Evolutionary conservation across 2,329 filamentous ascomycete species (phyloP), one percentile per base, ranked within the genome.

Genomic region (Fusarium veterinarium): DNA sequence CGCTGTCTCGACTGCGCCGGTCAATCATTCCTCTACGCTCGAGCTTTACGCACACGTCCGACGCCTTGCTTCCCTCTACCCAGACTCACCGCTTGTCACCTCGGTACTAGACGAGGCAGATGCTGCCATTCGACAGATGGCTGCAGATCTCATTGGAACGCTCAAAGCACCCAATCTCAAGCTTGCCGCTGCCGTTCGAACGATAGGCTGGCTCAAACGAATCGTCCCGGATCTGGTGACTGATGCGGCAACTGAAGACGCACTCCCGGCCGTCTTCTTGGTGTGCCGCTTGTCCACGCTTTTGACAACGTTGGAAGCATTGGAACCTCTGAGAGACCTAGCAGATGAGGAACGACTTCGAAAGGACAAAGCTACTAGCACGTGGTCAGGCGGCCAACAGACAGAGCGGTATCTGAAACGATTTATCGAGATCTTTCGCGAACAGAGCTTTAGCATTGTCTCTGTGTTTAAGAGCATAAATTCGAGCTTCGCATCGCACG

Each of bases 391-490:
- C 2, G 95, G 95, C 0, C 95, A 97, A 78, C 96, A 98, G 80
- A 98, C 95, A 2, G 96, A 98, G 81, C 89, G 95, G 57, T 99
- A 95, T 77, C 84, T 99, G 46, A 99, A 98, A 81, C 90, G 95
- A 52, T 99, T 97, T 81, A 93, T 99, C 76, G 96, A 99, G 80
- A 95, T 99, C 33, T 98, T 98, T 80, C 92, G 96, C 58, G 96
- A 99, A 82, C 96, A 99, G 82, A 97, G 94, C 79, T 99, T 99
- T 81, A 93, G 92, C 46, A 97, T 98, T 67, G 91, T 98, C 33
- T 97, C 94, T 65, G 94, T 98, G 88, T 98, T 97, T 82, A 93
- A 92, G 77, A 96, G 92, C 77, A 94, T 98, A 0, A 86, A 89
- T 6, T 87, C 90, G 7, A 81, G 80, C 58, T 76, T 82, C 46